Percentiles rank a stretch among this genome's conserved stretches.
Evolutionary conservation across 148 eudicot genomes (phyloP).

Genomic region (Cornus florida): DNA sequence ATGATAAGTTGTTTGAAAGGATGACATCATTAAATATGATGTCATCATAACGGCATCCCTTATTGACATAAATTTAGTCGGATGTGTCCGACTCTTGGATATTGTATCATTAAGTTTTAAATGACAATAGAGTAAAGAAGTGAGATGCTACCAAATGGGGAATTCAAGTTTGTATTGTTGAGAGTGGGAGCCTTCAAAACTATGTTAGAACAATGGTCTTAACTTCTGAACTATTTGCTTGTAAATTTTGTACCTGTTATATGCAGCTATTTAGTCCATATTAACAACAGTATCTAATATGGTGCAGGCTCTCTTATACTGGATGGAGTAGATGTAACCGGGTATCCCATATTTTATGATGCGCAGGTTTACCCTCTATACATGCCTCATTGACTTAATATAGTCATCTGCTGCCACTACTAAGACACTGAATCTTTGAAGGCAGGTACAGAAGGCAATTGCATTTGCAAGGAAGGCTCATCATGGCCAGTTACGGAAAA

Average conservation of each 20-base stretch:
- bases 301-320: slow-evolving; percentile 67
- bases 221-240: background rate
- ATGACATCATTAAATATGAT: too few species aligned
- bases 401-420: slow-evolving; percentile 20
- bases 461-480: slow-evolving; percentile 89
- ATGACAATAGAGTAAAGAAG: too few species aligned
- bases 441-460: slow-evolving; percentile 90
- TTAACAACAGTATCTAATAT: background rate
- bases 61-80: too few species aligned
- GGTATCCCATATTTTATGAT: slow-evolving; percentile 69
- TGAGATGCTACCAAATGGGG: too few species aligned
- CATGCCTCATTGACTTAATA: slow-evolving; percentile 19
- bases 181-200: too few species aligned
- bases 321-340: slow-evolving; percentile 95
- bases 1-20: too few species aligned
- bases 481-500: slow-evolving; percentile 72
- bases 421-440: slow-evolving; percentile 39
- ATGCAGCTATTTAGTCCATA: background rate
- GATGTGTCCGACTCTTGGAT: too few species aligned
- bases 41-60: too few species aligned
- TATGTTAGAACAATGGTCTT: background rate
- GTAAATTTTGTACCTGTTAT: background rate
- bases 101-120: too few species aligned
- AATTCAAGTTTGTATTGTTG: too few species aligned
- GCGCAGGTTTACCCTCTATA: slow-evolving; percentile 57